These are phyloP conservation scores for Hanseniaspora clermontiae DNA, from an alignment of 805 yeast genomes.

Conservation along the genomic window DNA sequence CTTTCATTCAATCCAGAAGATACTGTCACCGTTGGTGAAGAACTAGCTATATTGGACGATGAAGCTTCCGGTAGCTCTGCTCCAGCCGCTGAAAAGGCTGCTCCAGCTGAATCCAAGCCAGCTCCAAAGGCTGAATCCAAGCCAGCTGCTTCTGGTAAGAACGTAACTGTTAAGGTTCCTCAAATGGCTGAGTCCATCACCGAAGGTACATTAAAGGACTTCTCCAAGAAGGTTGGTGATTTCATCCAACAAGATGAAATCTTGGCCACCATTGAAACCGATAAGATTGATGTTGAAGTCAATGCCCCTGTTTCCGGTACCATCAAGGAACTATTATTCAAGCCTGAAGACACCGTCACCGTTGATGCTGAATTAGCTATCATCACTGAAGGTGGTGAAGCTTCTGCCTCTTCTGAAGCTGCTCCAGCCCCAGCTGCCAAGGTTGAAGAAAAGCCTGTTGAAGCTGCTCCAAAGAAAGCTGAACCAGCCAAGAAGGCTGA, in stretches of 20 bases:
- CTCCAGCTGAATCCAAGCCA: constrained; percentile 22
- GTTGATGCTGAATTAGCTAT: constrained; percentile 87
- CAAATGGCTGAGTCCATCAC: constrained; percentile 97
- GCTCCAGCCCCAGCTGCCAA: constrained; percentile 34
- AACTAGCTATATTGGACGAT: constrained; percentile 72
- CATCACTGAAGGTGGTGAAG: constrained; percentile 65
- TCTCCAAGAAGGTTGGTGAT: constrained; percentile 70
- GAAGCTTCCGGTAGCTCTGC: constrained; percentile 49
- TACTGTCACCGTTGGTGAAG: constrained; percentile 94
- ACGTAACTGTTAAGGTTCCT: constrained; percentile 67
- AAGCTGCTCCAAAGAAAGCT: constrained; percentile 28
- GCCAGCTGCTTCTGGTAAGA: constrained; percentile 25
- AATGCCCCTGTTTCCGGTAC: constrained; percentile 90
- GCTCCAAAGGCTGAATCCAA: constrained; percentile 15
- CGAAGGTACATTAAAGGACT: constrained; percentile 79
- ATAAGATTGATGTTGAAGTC: constrained; percentile 93
- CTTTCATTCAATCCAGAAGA: constrained; percentile 73
- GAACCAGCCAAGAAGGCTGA: constrained; percentile 18
- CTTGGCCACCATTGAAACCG: constrained; percentile 94
- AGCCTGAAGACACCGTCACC: constrained; percentile 82
- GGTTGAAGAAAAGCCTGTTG: constrained; percentile 21
- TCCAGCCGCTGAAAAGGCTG: constrained; percentile 18
- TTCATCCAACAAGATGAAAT: constrained; percentile 76
- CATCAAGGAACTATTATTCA: constrained; percentile 65
- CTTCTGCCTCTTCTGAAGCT: constrained; percentile 36